phyloP scores from a whole-genome alignment of 1,139 yeast species.

The Nakaseomyces bracarensis region DNA sequence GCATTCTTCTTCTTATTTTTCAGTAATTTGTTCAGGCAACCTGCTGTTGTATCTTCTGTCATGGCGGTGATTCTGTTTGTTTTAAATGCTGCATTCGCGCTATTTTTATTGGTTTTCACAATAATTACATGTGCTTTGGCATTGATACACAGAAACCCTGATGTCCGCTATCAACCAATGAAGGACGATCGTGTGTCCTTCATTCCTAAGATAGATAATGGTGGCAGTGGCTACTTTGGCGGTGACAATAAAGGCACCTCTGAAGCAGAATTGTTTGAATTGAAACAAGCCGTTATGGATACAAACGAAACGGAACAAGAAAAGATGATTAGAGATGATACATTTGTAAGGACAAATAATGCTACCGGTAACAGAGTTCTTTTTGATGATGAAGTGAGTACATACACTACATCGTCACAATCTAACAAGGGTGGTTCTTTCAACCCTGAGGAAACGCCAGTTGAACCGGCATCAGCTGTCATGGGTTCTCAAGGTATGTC shows the following conservation, averaged over 20 bases:
- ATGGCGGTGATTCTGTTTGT: constrained; percentile 91
- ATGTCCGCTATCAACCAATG: constrained; percentile 92
- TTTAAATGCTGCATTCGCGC: constrained; percentile 81
- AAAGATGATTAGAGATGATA: constrained; percentile 23
- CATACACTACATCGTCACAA: constrained; percentile 19
- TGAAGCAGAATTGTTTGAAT: constrained; percentile 75
- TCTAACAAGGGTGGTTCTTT: constrained; percentile 6
- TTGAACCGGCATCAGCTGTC: constrained; percentile 34
- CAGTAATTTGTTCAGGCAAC: constrained; percentile 75
- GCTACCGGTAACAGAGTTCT: constrained; percentile 13
- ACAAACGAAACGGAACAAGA: constrained; percentile 49
- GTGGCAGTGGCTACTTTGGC: constrained; percentile 20
- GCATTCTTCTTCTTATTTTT: constrained; percentile 83
- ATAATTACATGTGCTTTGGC: constrained; percentile 83
- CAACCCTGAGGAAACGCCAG: constrained; percentile 19
- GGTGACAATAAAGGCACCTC: constrained; percentile 39
- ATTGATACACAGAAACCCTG: constrained; percentile 82
- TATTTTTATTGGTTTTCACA: constrained; percentile 73
- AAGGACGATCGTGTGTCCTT: constrained; percentile 93
- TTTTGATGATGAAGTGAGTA: constrained; percentile 27
- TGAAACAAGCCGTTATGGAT: constrained; percentile 82
- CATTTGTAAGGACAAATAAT: constrained; percentile 17
- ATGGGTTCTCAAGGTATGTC: constrained; percentile 9
- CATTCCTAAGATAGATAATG: constrained; percentile 41
- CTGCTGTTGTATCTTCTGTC: constrained; percentile 78